Base-by-base conservation (phyloP, 2,329 filamentous ascomycete genomes). In the Pyrenochaeta sp. region DNA sequence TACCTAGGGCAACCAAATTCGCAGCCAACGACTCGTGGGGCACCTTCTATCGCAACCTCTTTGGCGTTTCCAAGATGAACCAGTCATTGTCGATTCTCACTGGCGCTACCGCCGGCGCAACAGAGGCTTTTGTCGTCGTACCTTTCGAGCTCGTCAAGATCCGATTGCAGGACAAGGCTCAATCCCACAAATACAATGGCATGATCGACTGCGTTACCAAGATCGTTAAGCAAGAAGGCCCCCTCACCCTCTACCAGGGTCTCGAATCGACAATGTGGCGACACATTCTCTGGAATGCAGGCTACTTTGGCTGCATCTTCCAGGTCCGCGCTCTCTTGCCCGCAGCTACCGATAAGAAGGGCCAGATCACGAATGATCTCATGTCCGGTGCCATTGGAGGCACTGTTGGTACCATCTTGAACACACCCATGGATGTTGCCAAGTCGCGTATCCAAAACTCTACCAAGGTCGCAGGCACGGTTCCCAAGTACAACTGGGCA, bases 131-230 rank as follows among this genome's bases (percentile, higher is more conserved):
- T 75, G 93, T 98, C 64, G 95, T 99, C 56, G 95, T 99, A 29
- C 95, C 95, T 45, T 99, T 99, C 77, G 95, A 97, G 83, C 87
- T 97, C 54, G 90, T 99, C 84, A 99, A 99, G 86, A 99, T 99
- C 75, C 89, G 95, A 64, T 85, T 99, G 41, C 95, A 99, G 78
- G 95, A 99, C 82, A 92, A 91, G 80, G 92, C 94, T 14, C 95
- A 92, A 45, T 92, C 94, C 36, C 87, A 90, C 74, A 96, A 91
- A 77, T 95, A 95, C 82, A 90, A 81, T 61, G 90, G 91, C 77
- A 90, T 91, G 83, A 67, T 93, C 31, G 91, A 96, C 78, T 90
- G 89, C 57, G 85, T 95, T 23, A 77, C 81, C 67, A 93, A 95
- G 86, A 97, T 92, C 35, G 83, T 97, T 66, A 86, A 86, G 74